Evolutionary conservation across 306 rosid genomes (phyloP).

Genomic region (Sophora flavescens): DNA sequence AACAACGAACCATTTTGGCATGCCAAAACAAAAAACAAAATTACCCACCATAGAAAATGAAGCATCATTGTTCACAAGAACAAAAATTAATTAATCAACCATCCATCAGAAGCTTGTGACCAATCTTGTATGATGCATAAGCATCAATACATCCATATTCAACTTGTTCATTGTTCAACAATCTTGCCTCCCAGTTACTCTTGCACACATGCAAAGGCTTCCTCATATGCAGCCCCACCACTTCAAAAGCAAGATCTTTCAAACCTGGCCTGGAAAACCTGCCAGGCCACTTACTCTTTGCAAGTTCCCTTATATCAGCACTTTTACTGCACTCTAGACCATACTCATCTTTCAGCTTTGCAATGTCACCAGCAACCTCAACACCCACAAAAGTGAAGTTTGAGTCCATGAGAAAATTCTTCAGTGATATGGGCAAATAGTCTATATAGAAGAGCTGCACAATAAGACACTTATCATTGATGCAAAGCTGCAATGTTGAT

Average conservation of each 20-base stretch:
- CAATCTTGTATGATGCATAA: conserved; percentile 12
- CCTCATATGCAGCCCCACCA: conserved; percentile 12
- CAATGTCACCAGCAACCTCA: conserved; percentile 24
- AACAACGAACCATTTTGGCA: no score
- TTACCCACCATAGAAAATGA: no score
- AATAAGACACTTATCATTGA: conserved; percentile 17
- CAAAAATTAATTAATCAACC: neutral
- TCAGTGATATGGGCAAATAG: neutral
- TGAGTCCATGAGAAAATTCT: conserved; percentile 14
- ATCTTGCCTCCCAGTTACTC: conserved; percentile 25
- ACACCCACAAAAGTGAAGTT: conserved; percentile 31
- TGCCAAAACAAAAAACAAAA: no score
- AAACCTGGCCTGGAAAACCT: neutral
- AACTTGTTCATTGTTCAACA: conserved; percentile 22
- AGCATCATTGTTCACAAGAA: no score
- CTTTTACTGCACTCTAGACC: neutral
- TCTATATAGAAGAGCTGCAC: neutral
- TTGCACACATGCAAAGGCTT: conserved; percentile 36
- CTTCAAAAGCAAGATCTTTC: conserved; percentile 27
- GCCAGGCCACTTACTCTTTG: conserved; percentile 1
- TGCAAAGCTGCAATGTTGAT: conserved; percentile 23
- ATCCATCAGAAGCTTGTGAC: conserved; percentile 14
- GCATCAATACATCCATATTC: conserved; percentile 40
- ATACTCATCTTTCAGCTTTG: conserved; percentile 7
- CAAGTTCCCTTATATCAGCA: conserved; percentile 26